Conservation (phyloP, 176 grass and related monocot genomes). For the Oryza longistaminata region DNA sequence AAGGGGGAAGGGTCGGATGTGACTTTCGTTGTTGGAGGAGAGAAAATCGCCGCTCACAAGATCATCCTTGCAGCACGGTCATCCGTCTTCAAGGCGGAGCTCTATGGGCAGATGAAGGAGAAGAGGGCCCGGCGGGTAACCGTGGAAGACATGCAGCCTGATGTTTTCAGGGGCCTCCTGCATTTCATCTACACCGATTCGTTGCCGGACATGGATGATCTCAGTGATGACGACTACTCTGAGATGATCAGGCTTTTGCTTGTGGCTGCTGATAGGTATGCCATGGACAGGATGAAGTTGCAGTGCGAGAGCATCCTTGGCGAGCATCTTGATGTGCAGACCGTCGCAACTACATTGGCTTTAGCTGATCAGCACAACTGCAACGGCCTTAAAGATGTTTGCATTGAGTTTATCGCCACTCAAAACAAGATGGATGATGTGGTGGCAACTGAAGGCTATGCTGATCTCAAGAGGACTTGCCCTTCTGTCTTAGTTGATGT, state of each 20-base stretch:
- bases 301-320: no score
- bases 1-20: slow-evolving; percentile 19
- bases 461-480: slow-evolving; percentile 15
- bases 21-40: slow-evolving; percentile 27
- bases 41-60: slow-evolving; percentile 26
- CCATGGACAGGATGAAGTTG: slow-evolving; percentile 20
- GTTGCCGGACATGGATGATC: background rate
- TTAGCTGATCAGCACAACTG: slow-evolving; percentile 38
- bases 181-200: slow-evolving; percentile 32
- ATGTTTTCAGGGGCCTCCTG: slow-evolving; percentile 36
- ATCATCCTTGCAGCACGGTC: slow-evolving; percentile 36
- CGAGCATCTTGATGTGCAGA: background rate
- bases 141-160: background rate
- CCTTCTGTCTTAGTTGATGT: slow-evolving; percentile 28
- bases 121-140: background rate
- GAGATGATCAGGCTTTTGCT: slow-evolving; percentile 11
- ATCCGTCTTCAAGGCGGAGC: slow-evolving; percentile 34
- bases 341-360: slow-evolving; percentile 17
- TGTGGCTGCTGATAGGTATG: slow-evolving; percentile 30
- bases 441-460: background rate
- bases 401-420: background rate
- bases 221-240: no score
- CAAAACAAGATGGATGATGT: background rate
- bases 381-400: background rate
- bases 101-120: background rate